Evolutionary conservation across 441 rosid species (phyloP).

Genomic region (Eruca vesicaria): DNA sequence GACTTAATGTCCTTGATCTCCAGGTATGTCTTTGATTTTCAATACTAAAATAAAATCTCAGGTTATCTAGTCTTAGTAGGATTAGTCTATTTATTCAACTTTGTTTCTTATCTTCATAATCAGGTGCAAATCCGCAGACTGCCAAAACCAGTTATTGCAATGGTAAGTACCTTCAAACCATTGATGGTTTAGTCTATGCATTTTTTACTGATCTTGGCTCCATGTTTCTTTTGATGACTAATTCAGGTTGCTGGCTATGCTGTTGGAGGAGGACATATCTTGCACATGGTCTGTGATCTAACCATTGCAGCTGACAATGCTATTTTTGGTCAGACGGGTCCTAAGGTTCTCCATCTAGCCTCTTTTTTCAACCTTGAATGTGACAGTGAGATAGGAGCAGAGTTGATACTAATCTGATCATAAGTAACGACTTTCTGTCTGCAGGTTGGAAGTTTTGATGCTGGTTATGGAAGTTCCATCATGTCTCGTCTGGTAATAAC

Average conservation of each 20-base stretch:
- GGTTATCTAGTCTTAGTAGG: not conserved
- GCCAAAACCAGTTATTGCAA: slow-evolving; percentile 95
- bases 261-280: slow-evolving; percentile 87
- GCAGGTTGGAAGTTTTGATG: slow-evolving; percentile 98
- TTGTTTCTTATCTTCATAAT: slow-evolving; percentile 17
- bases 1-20: slow-evolving; percentile 84
- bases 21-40: slow-evolving; percentile 47
- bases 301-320: slow-evolving; percentile 97
- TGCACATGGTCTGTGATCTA: slow-evolving; percentile 96
- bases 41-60: not conserved
- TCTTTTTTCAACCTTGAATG: not conserved
- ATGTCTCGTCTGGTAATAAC: slow-evolving; percentile 85
- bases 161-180: slow-evolving; percentile 46
- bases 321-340: slow-evolving; percentile 93
- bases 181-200: not conserved
- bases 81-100: not conserved
- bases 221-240: not conserved
- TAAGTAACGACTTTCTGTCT: not conserved
- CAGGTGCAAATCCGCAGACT: slow-evolving; percentile 92
- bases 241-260: slow-evolving; percentile 94
- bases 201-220: not conserved
- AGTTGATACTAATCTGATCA: not conserved
- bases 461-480: slow-evolving; percentile 94
- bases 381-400: not conserved
- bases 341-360: slow-evolving; percentile 56